Evolutionary conservation across 257 asterid species (phyloP).

Genomic region (Striga asiatica): DNA sequence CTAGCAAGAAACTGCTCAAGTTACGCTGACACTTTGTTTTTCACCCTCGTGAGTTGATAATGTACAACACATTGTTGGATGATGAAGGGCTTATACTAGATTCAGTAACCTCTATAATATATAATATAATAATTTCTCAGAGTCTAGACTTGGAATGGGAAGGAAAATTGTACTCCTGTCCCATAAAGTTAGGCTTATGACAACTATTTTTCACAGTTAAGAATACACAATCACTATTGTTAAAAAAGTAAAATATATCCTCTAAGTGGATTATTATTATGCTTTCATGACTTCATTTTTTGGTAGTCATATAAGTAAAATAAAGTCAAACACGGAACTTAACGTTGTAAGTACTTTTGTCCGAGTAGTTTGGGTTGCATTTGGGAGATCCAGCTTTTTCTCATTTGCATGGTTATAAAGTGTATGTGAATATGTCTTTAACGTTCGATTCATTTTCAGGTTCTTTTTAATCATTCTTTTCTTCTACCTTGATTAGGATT

Average conservation of each 20-base stretch:
- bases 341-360: background rate
- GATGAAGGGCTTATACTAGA: slow-evolving; percentile 6
- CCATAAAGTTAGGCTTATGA: no score
- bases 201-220: no score
- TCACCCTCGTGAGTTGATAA: background rate
- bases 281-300: no score
- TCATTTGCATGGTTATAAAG: slow-evolving; percentile 10
- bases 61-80: background rate
- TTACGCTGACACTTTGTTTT: no score
- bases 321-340: no score
- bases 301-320: no score
- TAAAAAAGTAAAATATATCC: no score
- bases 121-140: background rate
- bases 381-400: background rate
- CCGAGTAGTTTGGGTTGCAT: slow-evolving; percentile 3
- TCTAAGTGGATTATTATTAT: no score
- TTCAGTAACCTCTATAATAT: background rate
- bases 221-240: no score
- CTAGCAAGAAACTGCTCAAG: slow-evolving; percentile 10
- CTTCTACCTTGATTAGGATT: slow-evolving; percentile 49
- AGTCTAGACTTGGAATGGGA: no score
- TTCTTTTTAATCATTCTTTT: slow-evolving; percentile 13
- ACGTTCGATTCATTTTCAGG: slow-evolving; percentile 12
- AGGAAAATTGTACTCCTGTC: no score
- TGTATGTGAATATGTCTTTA: slow-evolving; percentile 12